Evolutionary conservation across 805 yeast genomes (phyloP).

Genomic region (Vanderwaltozyma verrucispora): DNA sequence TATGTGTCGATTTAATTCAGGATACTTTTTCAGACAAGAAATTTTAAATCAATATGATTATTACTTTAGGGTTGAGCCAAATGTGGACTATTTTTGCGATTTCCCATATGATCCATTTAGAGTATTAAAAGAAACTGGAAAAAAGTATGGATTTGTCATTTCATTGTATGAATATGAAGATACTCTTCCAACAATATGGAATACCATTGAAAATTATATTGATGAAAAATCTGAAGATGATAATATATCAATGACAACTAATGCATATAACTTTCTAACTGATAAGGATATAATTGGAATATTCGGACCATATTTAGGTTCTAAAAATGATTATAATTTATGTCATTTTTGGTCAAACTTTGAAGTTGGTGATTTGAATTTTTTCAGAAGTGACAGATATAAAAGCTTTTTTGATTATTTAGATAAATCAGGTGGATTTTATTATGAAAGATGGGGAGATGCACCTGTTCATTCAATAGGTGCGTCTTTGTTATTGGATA

Average conservation of each 20-base stretch:
- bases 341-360: slow-evolving; percentile 89
- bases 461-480: slow-evolving; percentile 84
- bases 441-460: slow-evolving; percentile 92
- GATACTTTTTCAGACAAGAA: slow-evolving; percentile 76
- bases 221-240: slow-evolving; percentile 35
- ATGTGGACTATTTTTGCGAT: slow-evolving; percentile 81
- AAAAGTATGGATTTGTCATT: slow-evolving; percentile 83
- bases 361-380: slow-evolving; percentile 61
- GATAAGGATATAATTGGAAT: slow-evolving; percentile 39
- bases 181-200: slow-evolving; percentile 84
- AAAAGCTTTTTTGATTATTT: slow-evolving; percentile 49
- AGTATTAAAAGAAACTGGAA: slow-evolving; percentile 62
- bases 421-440: slow-evolving; percentile 65
- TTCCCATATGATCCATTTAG: slow-evolving; percentile 76
- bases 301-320: slow-evolving; percentile 33
- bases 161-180: slow-evolving; percentile 71
- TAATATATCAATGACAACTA: slow-evolving; percentile 27
- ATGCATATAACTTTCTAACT: slow-evolving; percentile 34
- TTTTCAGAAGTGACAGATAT: slow-evolving; percentile 61
- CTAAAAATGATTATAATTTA: slow-evolving; percentile 51
- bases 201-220: slow-evolving; percentile 52
- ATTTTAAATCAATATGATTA: slow-evolving; percentile 65
- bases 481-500: slow-evolving; percentile 47
- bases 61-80: slow-evolving; percentile 95
- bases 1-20: slow-evolving; percentile 94